Conservation (phyloP, 2,329 filamentous ascomycete species). For the Monosporascus sp. region DNA sequence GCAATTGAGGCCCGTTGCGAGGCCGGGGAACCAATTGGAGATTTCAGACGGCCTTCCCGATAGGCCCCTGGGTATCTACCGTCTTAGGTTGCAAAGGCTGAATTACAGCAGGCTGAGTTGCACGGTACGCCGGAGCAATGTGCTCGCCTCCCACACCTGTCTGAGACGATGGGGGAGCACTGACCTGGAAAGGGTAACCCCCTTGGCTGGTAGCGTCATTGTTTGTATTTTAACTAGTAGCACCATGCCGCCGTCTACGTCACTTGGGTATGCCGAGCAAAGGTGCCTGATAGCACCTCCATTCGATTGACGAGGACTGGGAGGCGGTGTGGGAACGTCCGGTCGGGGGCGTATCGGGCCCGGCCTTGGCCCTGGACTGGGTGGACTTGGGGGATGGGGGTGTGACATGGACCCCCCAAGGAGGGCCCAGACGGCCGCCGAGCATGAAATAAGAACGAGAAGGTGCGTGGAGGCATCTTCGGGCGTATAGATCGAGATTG, state of each 20-base stretch:
- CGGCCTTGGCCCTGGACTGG: constrained; percentile 20
- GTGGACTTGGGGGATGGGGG: constrained; percentile 20
- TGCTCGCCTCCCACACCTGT: too few species aligned
- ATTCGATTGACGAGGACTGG: constrained; percentile 14
- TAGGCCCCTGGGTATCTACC: too few species aligned
- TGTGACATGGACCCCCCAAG: constrained; percentile 3
- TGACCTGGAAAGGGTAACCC: too few species aligned
- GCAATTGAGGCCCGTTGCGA: too few species aligned
- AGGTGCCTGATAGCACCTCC: too few species aligned
- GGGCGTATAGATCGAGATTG: constrained; percentile 1
- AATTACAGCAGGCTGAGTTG: too few species aligned
- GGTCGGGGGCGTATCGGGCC: constrained; percentile 19
- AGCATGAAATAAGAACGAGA: constrained; percentile 7
- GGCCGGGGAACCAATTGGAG: too few species aligned
- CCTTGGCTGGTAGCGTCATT: too few species aligned
- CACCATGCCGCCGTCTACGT: background rate
- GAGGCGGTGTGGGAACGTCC: constrained; percentile 23
- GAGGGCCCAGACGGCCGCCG: constrained; percentile 6
- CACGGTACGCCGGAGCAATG: too few species aligned
- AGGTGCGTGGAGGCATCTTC: constrained; percentile 3
- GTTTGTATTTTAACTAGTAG: background rate
- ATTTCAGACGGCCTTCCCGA: too few species aligned
- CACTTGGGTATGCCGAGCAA: background rate
- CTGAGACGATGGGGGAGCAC: too few species aligned
- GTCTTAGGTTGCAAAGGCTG: too few species aligned